These are phyloP conservation scores for Globisporangium yorkense DNA, from an alignment of 352 stramenopile genomes.

Conservation along the genomic window DNA sequence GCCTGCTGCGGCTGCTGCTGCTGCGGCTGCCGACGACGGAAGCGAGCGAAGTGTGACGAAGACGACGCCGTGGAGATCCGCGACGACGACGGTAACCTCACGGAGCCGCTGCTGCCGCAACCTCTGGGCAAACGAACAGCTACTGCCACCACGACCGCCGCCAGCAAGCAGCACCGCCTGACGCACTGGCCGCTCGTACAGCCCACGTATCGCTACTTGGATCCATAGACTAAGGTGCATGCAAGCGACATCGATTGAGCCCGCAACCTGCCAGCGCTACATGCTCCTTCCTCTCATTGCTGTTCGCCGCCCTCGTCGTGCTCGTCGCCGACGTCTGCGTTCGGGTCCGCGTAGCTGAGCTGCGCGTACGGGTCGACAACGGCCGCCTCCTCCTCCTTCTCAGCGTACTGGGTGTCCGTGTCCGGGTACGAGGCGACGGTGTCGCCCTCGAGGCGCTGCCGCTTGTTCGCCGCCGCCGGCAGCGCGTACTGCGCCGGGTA, in stretches of 20 bases:
- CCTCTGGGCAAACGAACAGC: background rate
- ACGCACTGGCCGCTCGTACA: constrained; percentile 14
- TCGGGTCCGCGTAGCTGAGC: constrained; percentile 52
- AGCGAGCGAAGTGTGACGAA: background rate
- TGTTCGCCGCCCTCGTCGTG: constrained; percentile 17
- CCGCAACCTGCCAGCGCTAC: background rate
- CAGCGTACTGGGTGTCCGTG: constrained; percentile 53
- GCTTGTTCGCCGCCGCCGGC: constrained; percentile 41
- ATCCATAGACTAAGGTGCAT: constrained; percentile 4
- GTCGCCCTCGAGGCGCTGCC: constrained; percentile 56
- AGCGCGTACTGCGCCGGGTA: constrained; percentile 79
- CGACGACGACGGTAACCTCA: background rate
- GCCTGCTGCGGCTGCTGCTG: constrained; percentile 16
- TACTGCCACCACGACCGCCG: constrained; percentile 5
- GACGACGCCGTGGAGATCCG: background rate
- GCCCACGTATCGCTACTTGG: constrained; percentile 46
- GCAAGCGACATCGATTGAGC: background rate
- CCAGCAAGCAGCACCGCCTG: constrained; percentile 9
- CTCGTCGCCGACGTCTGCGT: constrained; percentile 8
- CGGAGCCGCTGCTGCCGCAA: constrained; percentile 13
- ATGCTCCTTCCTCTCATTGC: background rate
- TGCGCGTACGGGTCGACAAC: constrained; percentile 30
- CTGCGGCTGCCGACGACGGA: background rate
- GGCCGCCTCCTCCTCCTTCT: background rate
- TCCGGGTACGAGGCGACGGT: constrained; percentile 66